Conservation (phyloP, 2,329 filamentous ascomycete species). For the Metarhizium rileyi region DNA sequence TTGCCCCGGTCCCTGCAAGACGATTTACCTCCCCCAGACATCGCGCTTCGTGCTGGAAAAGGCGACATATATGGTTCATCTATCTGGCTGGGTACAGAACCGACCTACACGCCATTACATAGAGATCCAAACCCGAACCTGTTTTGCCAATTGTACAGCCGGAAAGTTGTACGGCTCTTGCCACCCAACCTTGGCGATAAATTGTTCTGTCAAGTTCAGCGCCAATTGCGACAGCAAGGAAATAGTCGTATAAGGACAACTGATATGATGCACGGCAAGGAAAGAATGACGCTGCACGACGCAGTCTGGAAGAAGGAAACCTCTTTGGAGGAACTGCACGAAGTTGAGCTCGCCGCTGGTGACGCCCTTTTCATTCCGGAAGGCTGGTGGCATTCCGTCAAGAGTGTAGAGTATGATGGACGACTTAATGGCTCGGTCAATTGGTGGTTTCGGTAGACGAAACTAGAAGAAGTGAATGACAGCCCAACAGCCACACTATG, state of each 20-base stretch:
- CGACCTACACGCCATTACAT: constrained; percentile 85
- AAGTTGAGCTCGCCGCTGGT: constrained; percentile 48
- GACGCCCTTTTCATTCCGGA: constrained; percentile 32
- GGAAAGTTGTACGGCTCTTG: constrained; percentile 65
- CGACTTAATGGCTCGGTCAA: constrained; percentile 33
- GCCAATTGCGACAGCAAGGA: constrained; percentile 24
- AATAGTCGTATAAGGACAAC: constrained; percentile 55
- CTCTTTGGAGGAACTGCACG: constrained; percentile 26
- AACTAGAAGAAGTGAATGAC: not conserved
- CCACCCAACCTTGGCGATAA: constrained; percentile 50
- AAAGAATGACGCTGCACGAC: constrained; percentile 55
- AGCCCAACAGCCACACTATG: not conserved
- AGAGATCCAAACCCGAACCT: constrained; percentile 90
- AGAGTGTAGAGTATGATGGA: constrained; percentile 24
- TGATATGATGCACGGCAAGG: constrained; percentile 84
- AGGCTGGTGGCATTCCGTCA: constrained; percentile 38
- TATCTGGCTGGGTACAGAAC: constrained; percentile 79
- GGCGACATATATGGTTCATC: constrained; percentile 83
- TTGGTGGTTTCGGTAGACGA: constrained; percentile 33
- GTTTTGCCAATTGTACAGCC: constrained; percentile 71
- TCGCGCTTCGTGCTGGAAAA: constrained; percentile 55
- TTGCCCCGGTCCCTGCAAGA: constrained; percentile 52
- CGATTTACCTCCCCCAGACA: constrained; percentile 58
- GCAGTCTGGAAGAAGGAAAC: constrained; percentile 54
- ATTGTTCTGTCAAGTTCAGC: constrained; percentile 49